Evolutionary conservation across 805 yeast genomes (phyloP).

Genomic region (Helenozyma rhizophorensis): DNA sequence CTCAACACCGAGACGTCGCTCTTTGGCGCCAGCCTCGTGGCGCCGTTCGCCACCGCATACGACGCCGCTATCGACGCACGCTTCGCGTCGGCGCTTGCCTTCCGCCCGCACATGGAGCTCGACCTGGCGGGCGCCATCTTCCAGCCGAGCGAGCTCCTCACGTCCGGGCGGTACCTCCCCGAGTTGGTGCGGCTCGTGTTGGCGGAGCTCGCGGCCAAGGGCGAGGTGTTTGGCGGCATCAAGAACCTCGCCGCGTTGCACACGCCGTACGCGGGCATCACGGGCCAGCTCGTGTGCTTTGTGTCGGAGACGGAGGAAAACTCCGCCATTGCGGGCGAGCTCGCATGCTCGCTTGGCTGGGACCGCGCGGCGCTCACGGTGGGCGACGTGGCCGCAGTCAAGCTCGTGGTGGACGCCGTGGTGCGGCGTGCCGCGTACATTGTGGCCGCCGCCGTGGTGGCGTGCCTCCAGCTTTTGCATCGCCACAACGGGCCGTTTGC

Average conservation of each 20-base stretch:
- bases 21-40: constrained; percentile 41
- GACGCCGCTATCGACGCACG: constrained; percentile 37
- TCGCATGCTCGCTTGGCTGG: constrained; percentile 22
- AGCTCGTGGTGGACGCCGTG: constrained; percentile 31
- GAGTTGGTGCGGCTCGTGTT: constrained; percentile 46
- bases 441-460: constrained; percentile 38
- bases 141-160: constrained; percentile 54
- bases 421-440: constrained; percentile 42
- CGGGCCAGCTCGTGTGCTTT: constrained; percentile 40
- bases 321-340: constrained; percentile 14
- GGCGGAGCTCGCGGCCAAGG: constrained; percentile 25
- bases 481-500: constrained; percentile 18
- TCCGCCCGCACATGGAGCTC: constrained; percentile 28
- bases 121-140: constrained; percentile 29
- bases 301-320: constrained; percentile 28
- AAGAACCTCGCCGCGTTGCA: constrained; percentile 12
- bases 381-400: constrained; percentile 26
- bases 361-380: constrained; percentile 12
- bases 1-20: constrained; percentile 54
- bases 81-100: constrained; percentile 15
- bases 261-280: constrained; percentile 25
- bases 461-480: constrained; percentile 28
- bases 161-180: constrained; percentile 54
- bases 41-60: constrained; percentile 30
- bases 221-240: constrained; percentile 24